Evolutionary conservation across 805 yeast genomes (phyloP), one percentile per base, ranked within the genome.

Genomic region (Cyberlindnera xishuangbannaensis): DNA sequence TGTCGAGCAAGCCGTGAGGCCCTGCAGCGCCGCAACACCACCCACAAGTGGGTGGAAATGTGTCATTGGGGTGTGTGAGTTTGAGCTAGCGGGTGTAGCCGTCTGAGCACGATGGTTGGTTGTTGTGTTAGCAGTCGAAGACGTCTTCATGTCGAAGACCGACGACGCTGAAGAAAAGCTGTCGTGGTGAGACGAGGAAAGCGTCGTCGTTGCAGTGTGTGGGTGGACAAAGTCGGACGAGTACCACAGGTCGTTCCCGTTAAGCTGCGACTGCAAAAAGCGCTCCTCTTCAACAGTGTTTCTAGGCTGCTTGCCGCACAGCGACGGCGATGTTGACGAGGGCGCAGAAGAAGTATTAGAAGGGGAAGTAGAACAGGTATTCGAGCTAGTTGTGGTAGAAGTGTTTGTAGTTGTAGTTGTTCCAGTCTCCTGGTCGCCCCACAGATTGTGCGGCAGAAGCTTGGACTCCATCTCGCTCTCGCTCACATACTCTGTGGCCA

Each of bases 381-480:
- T n/a, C n/a, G n/a, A n/a, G n/a, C n/a, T n/a, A n/a, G n/a, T n/a
- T n/a, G n/a, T n/a, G n/a, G n/a, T n/a, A n/a, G n/a, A n/a, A n/a
- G n/a, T n/a, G n/a, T n/a, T n/a, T n/a, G n/a, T n/a, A n/a, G n/a
- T n/a, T n/a, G n/a, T n/a, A n/a, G n/a, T n/a, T n/a, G n/a, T n/a
- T n/a, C n/a, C n/a, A n/a, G n/a, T n/a, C n/a, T n/a, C 23, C 15
- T 24, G 25, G 31, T 58, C 55, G 31, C 64, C 62, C 53, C 53
- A 61, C 40, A 60, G 45, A 35, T 59, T 61, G 17, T 43, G 37
- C 11, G 64, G 61, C 37, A 60, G 53, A 19, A 59, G 50, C 36
- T 53, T 62, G 15, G 44, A 27, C 36, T 46, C 48, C 32, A 36
- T 30, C 33, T 41, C 40, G 11, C 30, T 18, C 48, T 55, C 43